Base-by-base conservation (phyloP, 495 filamentous ascomycete species). In the Aspergillus sclerotioniger region DNA sequence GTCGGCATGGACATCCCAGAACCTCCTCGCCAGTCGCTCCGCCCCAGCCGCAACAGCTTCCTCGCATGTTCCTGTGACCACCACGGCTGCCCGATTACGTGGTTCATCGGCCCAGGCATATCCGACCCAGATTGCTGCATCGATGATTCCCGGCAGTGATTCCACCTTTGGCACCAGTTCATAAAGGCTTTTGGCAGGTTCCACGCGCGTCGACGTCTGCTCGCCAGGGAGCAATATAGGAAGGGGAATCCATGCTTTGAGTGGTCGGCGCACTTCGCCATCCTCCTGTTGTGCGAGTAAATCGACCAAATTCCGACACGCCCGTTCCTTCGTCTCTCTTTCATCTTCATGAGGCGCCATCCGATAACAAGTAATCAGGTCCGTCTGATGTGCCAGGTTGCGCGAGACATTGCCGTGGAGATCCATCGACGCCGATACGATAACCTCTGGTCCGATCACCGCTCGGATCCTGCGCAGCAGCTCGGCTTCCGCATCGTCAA, bases 21-120 rank as follows among this genome's bases (percentile, higher is more conserved):
- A 83, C 1, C 66, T 54, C 8, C 61, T 60, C n/a, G 81, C 80
- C 15, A 85, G 66, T 20, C 63, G 70, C 51, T 81, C 70, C 0
- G 81, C 80, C 8, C 74, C 71, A 5, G 28, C 41, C 3, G 61
- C 46, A 10, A 79, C 67, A 2, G 67, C 70, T 4, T 64, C 57
- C 39, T 71, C 56, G 21, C 79, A 65, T 79, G 77, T 82, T 3
- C 82, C 82, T 0, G 81, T 84, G 3, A 80, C 80, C 7, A 82
- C 73, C 6, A 83, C 73, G 5, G 64, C 77, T 0, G 80, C 82
- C 12, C 78, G 73, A 48, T 84, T 83, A 25, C 82, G 76, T 19
- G 78, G 78, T 58, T 83, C 81, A 57, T 85, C 82, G 6, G 82
- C 82, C 81, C 81, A 85, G 4, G 81, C 76, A 63, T 85, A 85